Evolutionary conservation across 2,329 filamentous ascomycete genomes (phyloP).

Genomic region (Claviceps spartinae): DNA sequence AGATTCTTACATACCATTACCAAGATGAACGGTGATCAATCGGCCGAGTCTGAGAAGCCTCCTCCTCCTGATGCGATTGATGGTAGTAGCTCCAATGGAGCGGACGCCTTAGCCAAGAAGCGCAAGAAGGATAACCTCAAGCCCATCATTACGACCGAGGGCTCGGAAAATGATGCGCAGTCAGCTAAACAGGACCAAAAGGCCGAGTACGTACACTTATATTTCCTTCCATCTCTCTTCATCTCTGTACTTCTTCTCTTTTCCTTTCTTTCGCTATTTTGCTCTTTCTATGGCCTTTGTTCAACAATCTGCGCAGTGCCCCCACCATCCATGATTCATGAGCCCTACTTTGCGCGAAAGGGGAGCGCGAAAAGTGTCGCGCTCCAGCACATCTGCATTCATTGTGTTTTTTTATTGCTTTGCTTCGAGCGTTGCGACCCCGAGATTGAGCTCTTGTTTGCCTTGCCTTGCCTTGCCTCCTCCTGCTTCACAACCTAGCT

Average conservation of each 20-base stretch:
- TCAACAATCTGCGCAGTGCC: neutral
- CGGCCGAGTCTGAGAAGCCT: constrained; percentile 19
- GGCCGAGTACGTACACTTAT: constrained; percentile 21
- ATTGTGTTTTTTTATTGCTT: neutral
- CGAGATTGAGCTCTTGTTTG: neutral
- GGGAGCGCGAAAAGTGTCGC: neutral
- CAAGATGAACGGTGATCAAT: constrained; percentile 17
- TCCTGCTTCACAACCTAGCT: too few relatives aligned
- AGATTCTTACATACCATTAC: neutral
- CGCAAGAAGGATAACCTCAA: constrained; percentile 61
- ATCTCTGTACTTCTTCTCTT: neutral
- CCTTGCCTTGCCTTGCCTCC: neutral
- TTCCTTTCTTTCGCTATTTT: neutral
- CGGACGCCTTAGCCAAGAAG: constrained; percentile 42
- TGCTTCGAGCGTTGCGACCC: neutral
- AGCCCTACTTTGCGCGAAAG: neutral
- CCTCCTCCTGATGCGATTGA: constrained; percentile 7
- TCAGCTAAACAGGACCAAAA: constrained; percentile 16
- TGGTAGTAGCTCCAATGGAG: constrained; percentile 15
- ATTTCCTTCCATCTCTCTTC: neutral
- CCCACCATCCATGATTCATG: neutral
- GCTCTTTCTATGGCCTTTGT: neutral
- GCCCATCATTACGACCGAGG: constrained; percentile 60
- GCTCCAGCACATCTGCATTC: neutral
- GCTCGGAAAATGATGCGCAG: constrained; percentile 11